Evolutionary conservation across 2,329 filamentous ascomycete genomes (phyloP), one percentile per base, ranked within the genome.

Genomic region (Calonectria pseudoreteaudii): DNA sequence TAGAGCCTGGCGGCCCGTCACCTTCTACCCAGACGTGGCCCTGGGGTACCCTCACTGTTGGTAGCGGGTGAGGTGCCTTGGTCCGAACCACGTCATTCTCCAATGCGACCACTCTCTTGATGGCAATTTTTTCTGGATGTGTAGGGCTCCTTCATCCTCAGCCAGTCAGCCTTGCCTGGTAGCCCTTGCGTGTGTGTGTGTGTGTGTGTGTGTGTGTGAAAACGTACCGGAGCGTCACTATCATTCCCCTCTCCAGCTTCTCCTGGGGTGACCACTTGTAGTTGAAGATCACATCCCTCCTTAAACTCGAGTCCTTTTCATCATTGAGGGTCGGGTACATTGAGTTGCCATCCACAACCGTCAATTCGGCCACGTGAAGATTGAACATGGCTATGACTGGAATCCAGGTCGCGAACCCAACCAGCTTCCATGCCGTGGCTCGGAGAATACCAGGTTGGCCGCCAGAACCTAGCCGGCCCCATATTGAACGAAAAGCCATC

Each of bases 21-120:
- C 97, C 97, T 83, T 98, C 96, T 1, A 99, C 92, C 97, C 97
- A 99, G 34, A 98, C 89, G 86, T 98, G 96, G 23, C 95, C 95
- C 75, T 89, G 89, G 7, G 96, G 96, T 28, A 99, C 91, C 75
- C 90, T 89, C 58, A 94, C 86, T 11, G 84, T 88, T 1, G 86
- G 78, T 20, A 88, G 83, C 11, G 91, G 88, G 81, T 92, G 93
- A 23, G 92, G 92, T 68, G 87, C 84, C 71, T 90, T 88, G 50
- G 94, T 94, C 70, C 87, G 88, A 36, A 98, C 91, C 1, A 91
- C 87, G 82, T 98, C 96, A 13, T 96, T 95, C 67, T 93, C 93
- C 5, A 98, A 81, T 0, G 91, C 97, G 31, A 98, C 88, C 14
- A 99, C 90, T 50, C 97, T 90, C 86, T 99, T 99, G 41, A 98